Evolutionary conservation across 1,139 yeast genomes (phyloP).

Genomic region (Blastobotrys malaysiensis): DNA sequence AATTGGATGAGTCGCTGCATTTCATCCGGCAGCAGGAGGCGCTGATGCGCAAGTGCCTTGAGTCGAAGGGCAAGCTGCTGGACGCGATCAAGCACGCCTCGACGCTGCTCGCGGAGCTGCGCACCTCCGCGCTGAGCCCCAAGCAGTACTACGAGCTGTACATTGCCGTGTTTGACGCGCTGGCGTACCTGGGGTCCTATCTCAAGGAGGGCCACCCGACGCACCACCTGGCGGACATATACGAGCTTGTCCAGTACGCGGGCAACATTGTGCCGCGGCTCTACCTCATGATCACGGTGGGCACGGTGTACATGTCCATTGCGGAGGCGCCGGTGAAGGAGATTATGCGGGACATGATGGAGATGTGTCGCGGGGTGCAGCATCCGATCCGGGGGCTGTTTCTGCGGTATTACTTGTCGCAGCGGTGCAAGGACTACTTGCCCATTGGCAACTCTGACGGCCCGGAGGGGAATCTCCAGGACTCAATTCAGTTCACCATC

Average conservation of each 20-base stretch:
- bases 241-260: slow-evolving; percentile 92
- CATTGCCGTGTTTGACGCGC: slow-evolving; percentile 77
- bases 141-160: slow-evolving; percentile 92
- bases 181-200: slow-evolving; percentile 62
- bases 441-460: slow-evolving; percentile 39
- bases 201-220: slow-evolving; percentile 62
- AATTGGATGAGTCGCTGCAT: slow-evolving; percentile 47
- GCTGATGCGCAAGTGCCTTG: slow-evolving; percentile 73
- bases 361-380: slow-evolving; percentile 98
- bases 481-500: slow-evolving; percentile 67
- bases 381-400: slow-evolving; percentile 87
- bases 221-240: slow-evolving; percentile 82
- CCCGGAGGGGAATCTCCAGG: slow-evolving; percentile 48
- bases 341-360: slow-evolving; percentile 92
- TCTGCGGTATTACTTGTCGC: slow-evolving; percentile 81
- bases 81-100: slow-evolving; percentile 89
- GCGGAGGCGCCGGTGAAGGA: slow-evolving; percentile 79
- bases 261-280: slow-evolving; percentile 86
- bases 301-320: slow-evolving; percentile 77
- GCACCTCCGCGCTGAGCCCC: slow-evolving; percentile 74
- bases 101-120: slow-evolving; percentile 70
- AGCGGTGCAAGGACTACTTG: slow-evolving; percentile 68
- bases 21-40: slow-evolving; percentile 66
- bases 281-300: slow-evolving; percentile 92
- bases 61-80: slow-evolving; percentile 62